Base-by-base conservation (phyloP, 768 basidiomycete species). In the Mycena sanguinolenta region DNA sequence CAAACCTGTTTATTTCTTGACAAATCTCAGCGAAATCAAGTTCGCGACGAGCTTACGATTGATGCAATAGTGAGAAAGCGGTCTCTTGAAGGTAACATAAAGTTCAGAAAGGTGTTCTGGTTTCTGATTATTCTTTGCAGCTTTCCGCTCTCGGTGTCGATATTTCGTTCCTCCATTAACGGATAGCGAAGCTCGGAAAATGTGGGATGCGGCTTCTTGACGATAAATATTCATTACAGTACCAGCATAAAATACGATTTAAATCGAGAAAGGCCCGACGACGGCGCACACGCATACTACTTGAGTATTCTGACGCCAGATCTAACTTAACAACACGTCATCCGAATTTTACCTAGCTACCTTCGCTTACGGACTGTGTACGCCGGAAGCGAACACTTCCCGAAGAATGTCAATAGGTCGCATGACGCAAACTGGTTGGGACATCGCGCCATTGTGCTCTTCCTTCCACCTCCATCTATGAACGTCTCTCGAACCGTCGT, bases 61-160 rank as follows among this genome's bases (percentile, higher is more conserved):
- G 94, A 95, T 78, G 83, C 82, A 61, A 94, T 95, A 74, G 86
- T 95, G 58, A 85, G 90, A 61, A 86, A 86, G 68, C 86, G 93
- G 73, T 90, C 92, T 34, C 80, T 91, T 59, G 90, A 94, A 75
- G 94, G 94, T 90, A 76, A 46, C 93, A 94, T 23, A n/a, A 53
- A 28, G 50, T n/a, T 39, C 12, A 36, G 36, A 32, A 12, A n/a
- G 27, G 55, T 60, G n/a, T n/a, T n/a, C n/a, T n/a, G 63, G 16
- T 38, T 39, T 44, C 54, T 63, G 44, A 62, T 34, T 34, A 34
- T 44, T 12, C 44, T 25, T 28, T 60, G 53, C 62, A 96, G 94
- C 92, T 36, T 95, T 96, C 78, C 86, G 86, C 67, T 87, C 92
- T 53, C 91, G 93, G 58, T 96, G 94, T 82, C 89, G 87, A 77